A percentile compares a stretch with the other conserved stretches of the same genome.
These are phyloP conservation scores for Centrapalus pauciflorus DNA, from an alignment of 129 eudicot species.

Conservation along the genomic window DNA sequence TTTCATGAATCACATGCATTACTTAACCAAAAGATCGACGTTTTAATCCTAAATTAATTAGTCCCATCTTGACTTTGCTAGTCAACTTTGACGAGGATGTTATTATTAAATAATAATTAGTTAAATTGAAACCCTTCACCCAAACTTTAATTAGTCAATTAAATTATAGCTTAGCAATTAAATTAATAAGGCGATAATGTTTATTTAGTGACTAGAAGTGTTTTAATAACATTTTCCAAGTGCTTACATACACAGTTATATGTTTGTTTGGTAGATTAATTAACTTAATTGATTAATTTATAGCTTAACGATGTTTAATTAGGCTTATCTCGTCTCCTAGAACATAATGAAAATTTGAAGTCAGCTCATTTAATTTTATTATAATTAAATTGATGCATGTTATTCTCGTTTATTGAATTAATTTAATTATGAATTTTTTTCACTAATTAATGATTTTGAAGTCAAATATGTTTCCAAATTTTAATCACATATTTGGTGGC, in stretches of 20 bases:
- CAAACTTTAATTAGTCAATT: too few species aligned
- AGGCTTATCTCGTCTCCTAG: conserved; percentile 5
- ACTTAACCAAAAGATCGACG: neutral
- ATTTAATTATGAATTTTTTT: too few species aligned
- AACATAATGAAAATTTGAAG: neutral
- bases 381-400: conserved; percentile 14
- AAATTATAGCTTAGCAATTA: too few species aligned
- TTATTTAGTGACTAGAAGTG: too few species aligned
- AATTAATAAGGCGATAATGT: too few species aligned
- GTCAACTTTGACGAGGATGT: neutral
- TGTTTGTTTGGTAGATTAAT: neutral
- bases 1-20: neutral
- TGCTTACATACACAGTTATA: neutral
- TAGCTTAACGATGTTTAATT: conserved; percentile 5
- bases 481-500: neutral
- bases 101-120: too few species aligned
- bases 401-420: neutral
- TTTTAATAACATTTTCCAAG: neutral
- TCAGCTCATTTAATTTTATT: neutral
- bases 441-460: neutral
- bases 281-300: neutral
- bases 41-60: neutral
- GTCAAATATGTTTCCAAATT: neutral
- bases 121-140: too few species aligned
- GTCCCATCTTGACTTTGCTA: neutral